Conservation (phyloP, 1,139 yeast species). For the Yarrowia galli region DNA sequence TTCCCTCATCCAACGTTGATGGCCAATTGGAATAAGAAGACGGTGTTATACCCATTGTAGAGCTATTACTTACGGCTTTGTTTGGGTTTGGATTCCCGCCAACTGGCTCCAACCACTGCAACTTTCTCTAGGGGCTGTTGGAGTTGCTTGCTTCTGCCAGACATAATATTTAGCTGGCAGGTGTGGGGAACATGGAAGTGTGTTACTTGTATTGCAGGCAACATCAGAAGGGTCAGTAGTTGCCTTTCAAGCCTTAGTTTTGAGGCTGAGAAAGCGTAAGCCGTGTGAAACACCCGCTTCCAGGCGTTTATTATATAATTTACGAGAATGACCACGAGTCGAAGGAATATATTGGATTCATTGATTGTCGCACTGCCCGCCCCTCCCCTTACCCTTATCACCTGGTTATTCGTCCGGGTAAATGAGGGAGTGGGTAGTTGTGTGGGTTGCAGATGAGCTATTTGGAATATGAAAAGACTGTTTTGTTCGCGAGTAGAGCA, state of each 20-base stretch:
- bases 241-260: too few species aligned
- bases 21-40: background rate
- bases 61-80: background rate
- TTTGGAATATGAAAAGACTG: background rate
- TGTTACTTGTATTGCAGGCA: too few species aligned
- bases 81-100: background rate
- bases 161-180: background rate
- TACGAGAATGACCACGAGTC: background rate
- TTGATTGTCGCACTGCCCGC: conserved; percentile 9
- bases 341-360: background rate
- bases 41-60: background rate
- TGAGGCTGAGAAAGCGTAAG: background rate
- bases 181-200: background rate
- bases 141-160: background rate
- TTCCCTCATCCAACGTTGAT: background rate
- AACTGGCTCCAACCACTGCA: background rate
- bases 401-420: conserved; percentile 29
- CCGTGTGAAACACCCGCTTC: background rate
- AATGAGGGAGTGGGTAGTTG: background rate
- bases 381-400: conserved; percentile 32
- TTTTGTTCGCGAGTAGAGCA: background rate
- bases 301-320: background rate
- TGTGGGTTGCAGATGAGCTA: background rate
- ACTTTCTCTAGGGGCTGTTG: background rate
- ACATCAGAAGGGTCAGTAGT: too few species aligned